A percentile compares a stretch with the other conserved stretches of the same genome.
Evolutionary conservation across 2,329 filamentous ascomycete genomes (phyloP).

Genomic region (Neopestalotiopsis sp.): DNA sequence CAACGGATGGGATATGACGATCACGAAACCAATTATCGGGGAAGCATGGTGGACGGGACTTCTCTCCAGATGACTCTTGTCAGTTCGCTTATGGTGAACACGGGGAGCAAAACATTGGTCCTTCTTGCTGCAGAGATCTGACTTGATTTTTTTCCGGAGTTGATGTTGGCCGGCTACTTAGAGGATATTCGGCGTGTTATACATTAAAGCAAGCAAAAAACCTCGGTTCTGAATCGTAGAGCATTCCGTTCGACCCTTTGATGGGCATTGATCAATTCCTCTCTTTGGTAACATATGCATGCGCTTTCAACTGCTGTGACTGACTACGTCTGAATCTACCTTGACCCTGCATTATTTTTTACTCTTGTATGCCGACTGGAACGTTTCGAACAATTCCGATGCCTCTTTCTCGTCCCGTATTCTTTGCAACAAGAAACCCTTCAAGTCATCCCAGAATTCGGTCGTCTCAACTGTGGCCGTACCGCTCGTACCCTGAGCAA

Average conservation of each 20-base stretch:
- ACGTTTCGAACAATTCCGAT: constrained; percentile 68
- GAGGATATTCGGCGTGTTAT: constrained; percentile 24
- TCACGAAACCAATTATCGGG: constrained; percentile 18
- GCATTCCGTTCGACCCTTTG: constrained; percentile 29
- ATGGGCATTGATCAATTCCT: constrained; percentile 23
- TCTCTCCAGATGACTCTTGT: constrained; percentile 6
- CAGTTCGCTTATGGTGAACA: background rate
- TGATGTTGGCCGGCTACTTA: constrained; percentile 35
- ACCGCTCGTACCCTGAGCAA: constrained; percentile 60
- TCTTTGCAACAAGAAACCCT: constrained; percentile 79
- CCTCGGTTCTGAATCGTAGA: constrained; percentile 35
- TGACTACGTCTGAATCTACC: constrained; percentile 15
- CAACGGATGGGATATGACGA: constrained; percentile 19
- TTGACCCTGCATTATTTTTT: constrained; percentile 39
- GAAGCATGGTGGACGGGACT: constrained; percentile 22
- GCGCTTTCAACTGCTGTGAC: constrained; percentile 12
- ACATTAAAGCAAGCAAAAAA: constrained; percentile 36
- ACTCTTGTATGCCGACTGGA: constrained; percentile 73
- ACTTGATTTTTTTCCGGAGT: constrained; percentile 36
- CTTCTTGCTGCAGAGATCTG: constrained; percentile 35
- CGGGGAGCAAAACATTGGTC: constrained; percentile 29
- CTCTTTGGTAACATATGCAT: constrained; percentile 7
- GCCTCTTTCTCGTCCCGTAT: constrained; percentile 74
- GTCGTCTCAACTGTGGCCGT: constrained; percentile 68
- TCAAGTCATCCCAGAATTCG: constrained; percentile 87